Evolutionary conservation across 129 eudicot genomes (phyloP), one percentile per base, ranked within the genome.

Genomic region (Helianthus tuberosus): DNA sequence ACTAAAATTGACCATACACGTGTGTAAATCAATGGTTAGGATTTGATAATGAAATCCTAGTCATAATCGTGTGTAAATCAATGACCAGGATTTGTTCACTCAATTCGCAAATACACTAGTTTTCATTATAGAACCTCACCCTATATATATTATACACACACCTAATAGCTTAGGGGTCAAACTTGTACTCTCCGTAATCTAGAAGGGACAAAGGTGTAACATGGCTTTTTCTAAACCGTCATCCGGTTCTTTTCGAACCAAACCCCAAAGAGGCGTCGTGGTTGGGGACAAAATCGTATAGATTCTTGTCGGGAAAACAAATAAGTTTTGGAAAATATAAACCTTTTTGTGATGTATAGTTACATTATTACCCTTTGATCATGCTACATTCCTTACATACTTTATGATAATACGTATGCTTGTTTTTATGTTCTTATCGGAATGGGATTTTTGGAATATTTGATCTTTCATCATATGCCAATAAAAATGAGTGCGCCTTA

Each of bases 181-280:
- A 66, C 23, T 3, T 54, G 59, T 50, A 66, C 14, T n/a, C 23
- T 41, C 17, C 2, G 43, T 10, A 78, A 51, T 64, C 6, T 27
- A 14, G 10, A 69, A 52, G 64, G 15, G 16, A 32, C 4, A 35
- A 47, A 67, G 3, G 6, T 11, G 38, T 4, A 75, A 55, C 1
- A 12, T 12, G 3, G 60, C 49, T 76, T 50, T 11, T 20, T 10
- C 44, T 16, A 59, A 69, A 60, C 61, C 64, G 62, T 27, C 71
- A 44, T 60, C 16, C 53, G 23, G 81, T 77, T 77, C 64, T 77
- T 69, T 70, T 70, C 49, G 77, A 77, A 70, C 77, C 77, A 71
- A 75, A 75, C 38, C 71, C 72, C 72, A 75, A 78, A 71, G 71
- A 62, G 77, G 72, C 67, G 72, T 64, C 72, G 61, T 52, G 29